Conservation (phyloP, 176 grass and related monocot species). For the Chrysopogon serrulatus region DNA sequence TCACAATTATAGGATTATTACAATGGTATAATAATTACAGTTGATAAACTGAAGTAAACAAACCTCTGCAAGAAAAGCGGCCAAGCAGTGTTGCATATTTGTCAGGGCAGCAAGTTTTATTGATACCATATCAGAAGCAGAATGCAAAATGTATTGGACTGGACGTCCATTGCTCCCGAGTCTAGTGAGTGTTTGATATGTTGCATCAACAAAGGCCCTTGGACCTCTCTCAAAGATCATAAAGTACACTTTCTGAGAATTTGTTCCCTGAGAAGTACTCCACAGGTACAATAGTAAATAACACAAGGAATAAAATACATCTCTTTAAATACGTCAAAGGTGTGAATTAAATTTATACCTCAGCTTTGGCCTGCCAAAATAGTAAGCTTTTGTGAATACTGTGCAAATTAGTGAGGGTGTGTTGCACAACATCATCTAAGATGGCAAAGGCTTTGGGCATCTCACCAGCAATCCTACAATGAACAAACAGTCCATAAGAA, state of each 20-base stretch:
- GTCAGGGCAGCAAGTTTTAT: conserved; percentile 58
- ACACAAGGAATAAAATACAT: conserved; percentile 1
- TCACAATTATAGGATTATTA: background rate
- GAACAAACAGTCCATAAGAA: background rate
- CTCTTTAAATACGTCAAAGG: background rate
- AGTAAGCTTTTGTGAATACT: conserved; percentile 81
- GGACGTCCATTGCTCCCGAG: conserved; percentile 40
- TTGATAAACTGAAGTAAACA: conserved; percentile 7
- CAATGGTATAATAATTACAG: background rate
- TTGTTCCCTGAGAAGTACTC: conserved; percentile 46
- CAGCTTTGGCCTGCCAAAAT: conserved; percentile 75
- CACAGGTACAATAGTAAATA: conserved; percentile 22
- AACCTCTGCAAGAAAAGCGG: conserved; percentile 88
- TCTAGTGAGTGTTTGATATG: conserved; percentile 49
- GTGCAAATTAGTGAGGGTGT: conserved; percentile 58
- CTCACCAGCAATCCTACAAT: conserved; percentile 50
- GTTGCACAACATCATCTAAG: conserved; percentile 75
- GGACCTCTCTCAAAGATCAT: conserved; percentile 96
- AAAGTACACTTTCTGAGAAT: conserved; percentile 74
- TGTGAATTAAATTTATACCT: conserved; percentile 43
- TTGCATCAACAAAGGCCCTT: conserved; percentile 61
- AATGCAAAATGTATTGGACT: conserved; percentile 48
- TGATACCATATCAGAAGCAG: conserved; percentile 74
- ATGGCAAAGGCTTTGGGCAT: conserved; percentile 56
- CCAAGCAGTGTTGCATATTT: conserved; percentile 60